Evolutionary conservation across 2,329 filamentous ascomycete species (phyloP).

Genomic region (Escovopsis sp.): DNA sequence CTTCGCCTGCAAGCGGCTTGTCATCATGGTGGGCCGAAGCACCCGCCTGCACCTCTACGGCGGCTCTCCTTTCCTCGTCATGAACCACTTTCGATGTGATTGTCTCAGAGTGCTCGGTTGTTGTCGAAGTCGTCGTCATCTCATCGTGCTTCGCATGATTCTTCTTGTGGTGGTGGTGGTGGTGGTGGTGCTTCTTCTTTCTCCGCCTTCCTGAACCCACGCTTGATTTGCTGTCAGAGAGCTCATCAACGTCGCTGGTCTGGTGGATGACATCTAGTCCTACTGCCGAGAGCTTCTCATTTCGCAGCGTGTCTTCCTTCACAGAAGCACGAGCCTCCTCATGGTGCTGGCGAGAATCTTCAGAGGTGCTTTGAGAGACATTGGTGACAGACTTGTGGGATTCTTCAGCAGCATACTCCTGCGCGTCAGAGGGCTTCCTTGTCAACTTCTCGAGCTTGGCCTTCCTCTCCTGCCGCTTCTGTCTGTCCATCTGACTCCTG

Average conservation of each 20-base stretch:
- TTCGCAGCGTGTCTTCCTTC: neutral
- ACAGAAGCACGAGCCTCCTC: neutral
- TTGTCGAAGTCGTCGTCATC: too few species aligned
- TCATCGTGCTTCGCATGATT: too few species aligned
- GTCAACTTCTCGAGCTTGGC: slow-evolving; percentile 1
- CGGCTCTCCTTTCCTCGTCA: slow-evolving; percentile 16
- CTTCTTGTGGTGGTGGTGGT: too few species aligned
- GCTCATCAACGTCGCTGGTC: slow-evolving; percentile 1
- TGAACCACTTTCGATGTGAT: slow-evolving; percentile 12
- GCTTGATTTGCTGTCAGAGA: slow-evolving; percentile 1
- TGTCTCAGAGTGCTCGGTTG: too few species aligned
- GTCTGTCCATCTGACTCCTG: neutral
- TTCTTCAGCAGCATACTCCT: slow-evolving; percentile 1
- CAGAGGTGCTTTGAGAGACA: slow-evolving; percentile 1
- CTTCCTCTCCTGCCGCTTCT: slow-evolving; percentile 1
- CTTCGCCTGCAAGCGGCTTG: too few species aligned
- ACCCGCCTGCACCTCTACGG: too few species aligned
- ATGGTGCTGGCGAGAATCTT: neutral
- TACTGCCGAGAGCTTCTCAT: neutral
- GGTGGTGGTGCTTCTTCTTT: slow-evolving; percentile 1
- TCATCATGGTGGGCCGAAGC: too few species aligned
- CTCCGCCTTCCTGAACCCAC: slow-evolving; percentile 1
- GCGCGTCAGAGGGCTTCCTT: slow-evolving; percentile 1
- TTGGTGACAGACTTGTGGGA: neutral
- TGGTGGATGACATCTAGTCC: neutral